A percentile compares a stretch with the other conserved stretches of the same genome.
Evolutionary conservation across 1,284 basidiomycete species (phyloP).

Genomic region (Bothia castanella): DNA sequence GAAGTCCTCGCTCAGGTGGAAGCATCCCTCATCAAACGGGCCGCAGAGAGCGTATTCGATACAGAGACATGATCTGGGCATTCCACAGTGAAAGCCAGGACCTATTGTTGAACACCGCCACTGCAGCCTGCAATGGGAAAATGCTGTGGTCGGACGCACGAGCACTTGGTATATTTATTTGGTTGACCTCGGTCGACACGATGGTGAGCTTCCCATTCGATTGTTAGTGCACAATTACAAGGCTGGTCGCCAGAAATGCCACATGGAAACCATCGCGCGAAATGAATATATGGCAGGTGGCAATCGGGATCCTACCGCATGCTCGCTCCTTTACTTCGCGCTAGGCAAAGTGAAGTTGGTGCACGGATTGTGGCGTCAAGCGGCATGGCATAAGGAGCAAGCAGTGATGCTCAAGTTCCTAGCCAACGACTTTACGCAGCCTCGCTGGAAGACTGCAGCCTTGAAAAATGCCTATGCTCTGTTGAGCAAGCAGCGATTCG

Average conservation of each 20-base stretch:
- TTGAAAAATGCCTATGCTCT: conserved; percentile 96
- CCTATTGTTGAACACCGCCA: conserved; percentile 69
- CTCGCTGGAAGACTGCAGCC: conserved; percentile 90
- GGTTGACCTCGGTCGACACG: conserved; percentile 75
- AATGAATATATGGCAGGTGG: conserved; percentile 89
- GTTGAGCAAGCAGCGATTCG: conserved; percentile 87
- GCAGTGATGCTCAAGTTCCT: conserved; percentile 89
- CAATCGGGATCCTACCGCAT: conserved; percentile 81
- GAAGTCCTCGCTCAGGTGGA: conserved; percentile 41
- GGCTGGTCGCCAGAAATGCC: conserved; percentile 51
- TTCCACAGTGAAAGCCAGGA: conserved; percentile 92
- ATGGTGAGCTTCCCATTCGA: conserved; percentile 52
- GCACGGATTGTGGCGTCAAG: conserved; percentile 93
- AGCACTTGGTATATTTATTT: conserved; percentile 82
- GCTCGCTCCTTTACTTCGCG: conserved; percentile 93
- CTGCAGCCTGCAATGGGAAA: conserved; percentile 71
- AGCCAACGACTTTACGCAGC: conserved; percentile 82
- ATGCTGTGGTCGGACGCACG: conserved; percentile 87
- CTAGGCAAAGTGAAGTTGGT: conserved; percentile 90
- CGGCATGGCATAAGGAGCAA: conserved; percentile 92
- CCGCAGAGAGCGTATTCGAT: conserved; percentile 71
- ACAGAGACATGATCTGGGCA: conserved; percentile 93
- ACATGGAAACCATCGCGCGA: conserved; percentile 88
- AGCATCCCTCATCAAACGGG: conserved; percentile 42
- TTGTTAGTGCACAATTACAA: conserved; percentile 2